Percentiles rank a stretch among this genome's conserved stretches.
phyloP scores from a whole-genome alignment of 2,329 filamentous ascomycete genomes.

The Hansfordia pulvinata region DNA sequence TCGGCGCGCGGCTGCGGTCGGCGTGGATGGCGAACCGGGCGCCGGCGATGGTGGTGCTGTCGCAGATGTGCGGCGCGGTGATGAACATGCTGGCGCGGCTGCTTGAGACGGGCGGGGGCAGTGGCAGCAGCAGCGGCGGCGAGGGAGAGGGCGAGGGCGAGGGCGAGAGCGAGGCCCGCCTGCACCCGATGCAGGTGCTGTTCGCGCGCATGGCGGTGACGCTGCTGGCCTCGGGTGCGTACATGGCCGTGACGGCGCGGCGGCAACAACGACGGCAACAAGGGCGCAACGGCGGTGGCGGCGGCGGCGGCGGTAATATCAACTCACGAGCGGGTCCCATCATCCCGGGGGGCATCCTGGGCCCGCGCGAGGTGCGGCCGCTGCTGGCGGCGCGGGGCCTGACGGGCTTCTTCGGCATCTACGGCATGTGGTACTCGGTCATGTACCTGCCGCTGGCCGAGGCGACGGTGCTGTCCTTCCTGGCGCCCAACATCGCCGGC shows the following conservation, averaged over 20 bases:
- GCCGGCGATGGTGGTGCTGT: no score
- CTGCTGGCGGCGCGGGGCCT: slow-evolving; percentile 57
- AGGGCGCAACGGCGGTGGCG: no score
- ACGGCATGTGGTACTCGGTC: slow-evolving; percentile 53
- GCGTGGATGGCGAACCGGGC: no score
- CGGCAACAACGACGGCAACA: no score
- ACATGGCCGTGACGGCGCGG: no score
- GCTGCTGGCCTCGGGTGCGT: slow-evolving; percentile 46
- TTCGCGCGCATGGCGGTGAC: slow-evolving; percentile 72
- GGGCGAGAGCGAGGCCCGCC: slow-evolving; percentile 32
- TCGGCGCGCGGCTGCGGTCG: no score
- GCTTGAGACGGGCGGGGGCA: no score
- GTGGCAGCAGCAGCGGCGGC: slow-evolving; percentile 68
- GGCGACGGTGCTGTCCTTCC: slow-evolving; percentile 80
- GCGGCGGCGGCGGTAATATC: no score
- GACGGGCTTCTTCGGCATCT: slow-evolving; percentile 65
- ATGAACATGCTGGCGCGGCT: no score
- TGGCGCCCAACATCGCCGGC: slow-evolving; percentile 65
- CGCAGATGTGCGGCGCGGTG: no score
- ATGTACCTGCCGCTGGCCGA: slow-evolving; percentile 76
- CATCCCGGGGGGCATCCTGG: slow-evolving; percentile 58
- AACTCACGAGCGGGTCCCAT: no score
- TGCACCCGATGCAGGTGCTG: slow-evolving; percentile 76
- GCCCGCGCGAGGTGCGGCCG: slow-evolving; percentile 49
- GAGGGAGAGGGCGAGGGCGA: slow-evolving; percentile 57